Evolutionary conservation across 1,284 basidiomycete genomes (phyloP), one percentile per base, ranked within the genome.

Genomic region (Blastosporella zonata): DNA sequence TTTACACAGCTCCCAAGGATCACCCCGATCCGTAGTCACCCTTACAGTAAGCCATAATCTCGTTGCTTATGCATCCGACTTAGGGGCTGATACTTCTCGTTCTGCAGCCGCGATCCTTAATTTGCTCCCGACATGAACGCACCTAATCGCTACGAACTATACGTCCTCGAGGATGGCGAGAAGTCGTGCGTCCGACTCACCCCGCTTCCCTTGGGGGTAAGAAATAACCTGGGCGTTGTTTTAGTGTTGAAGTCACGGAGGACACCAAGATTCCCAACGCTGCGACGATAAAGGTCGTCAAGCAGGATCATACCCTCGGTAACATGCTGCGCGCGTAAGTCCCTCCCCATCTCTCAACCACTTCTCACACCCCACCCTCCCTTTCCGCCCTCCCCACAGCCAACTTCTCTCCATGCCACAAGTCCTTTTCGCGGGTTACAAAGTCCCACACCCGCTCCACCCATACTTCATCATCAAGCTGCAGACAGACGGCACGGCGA

Each of bases 241-340:
- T 38, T 61, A 95, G 94, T 41, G 83, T 98, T 51, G 90, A 94
- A 62, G 78, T 98, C 47, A 84, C 82, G 9, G 95, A 98, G 70
- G 96, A 99, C 69, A 95, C 93, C 40, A 97, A 96, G 71, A 91
- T 99, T 51, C 93, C 95, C 1, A 97, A 98, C 63, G 94, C 96
- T 0, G 94, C 94, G 12, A 97, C 94, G 0, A 81, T 99, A 57
- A 90, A 91, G 59, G 78, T 99, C 59, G 81, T 93, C 57, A 97
- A 97, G 73, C 94, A 98, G 66, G 97, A 99, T 65, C 97, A 99
- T 63, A 99, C 97, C 0, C 72, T 99, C 7, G 96, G 87, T 5
- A 97, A 97, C 71, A 92, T 99, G 90, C 77, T 99, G 15, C 83
- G 97, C 60, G 83, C 91, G 92, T 96, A 65, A 65, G 90, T 83